Base-by-base conservation (phyloP, 139 green algal species). In the Pleodorina starrii region DNA sequence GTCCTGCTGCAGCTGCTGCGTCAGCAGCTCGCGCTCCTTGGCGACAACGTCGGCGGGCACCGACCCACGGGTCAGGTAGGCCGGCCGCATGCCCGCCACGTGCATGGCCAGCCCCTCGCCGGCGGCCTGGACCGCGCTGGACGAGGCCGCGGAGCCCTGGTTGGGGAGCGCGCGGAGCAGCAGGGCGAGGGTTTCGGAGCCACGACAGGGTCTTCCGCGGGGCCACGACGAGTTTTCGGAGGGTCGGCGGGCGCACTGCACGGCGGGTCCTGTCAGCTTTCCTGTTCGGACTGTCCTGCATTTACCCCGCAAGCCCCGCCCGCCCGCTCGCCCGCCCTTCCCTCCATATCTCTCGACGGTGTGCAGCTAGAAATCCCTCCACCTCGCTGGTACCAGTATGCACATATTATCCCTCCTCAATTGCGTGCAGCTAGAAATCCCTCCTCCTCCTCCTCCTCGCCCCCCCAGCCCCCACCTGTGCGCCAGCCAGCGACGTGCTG, bases 21-120 rank as follows among this genome's bases (percentile, higher is more conserved):
- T 57, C 19, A 96, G 80, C 25, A 95, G 25, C 43, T 80, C 42
- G 7, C 90, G 89, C 88, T 95, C 94, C n/a, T 83, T 85, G 29
- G 94, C 89, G 46, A 98, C 68, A 32, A 91, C 90, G 25, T 92
- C 90, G 6, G 68, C n/a, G 0, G 93, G 91, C 40, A 98, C 91
- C 21, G 25, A 17, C 12, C 83, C 50, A 5, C 91, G 80, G 51
- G 89, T 77, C 4, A 98, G 80, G 89, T 89, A 97, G 40, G 86
- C 59, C 0, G 96, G 96, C 51, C 87, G 85, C 88, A 94, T 92
- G 29, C 94, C 96, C 21, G 97, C 97, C 46, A 95, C 94, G 57
- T 97, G 93, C 92, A 98, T 96, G 9, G 94, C 91, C 51, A 96
- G 78, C 54, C 94, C 88, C 44, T 90, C 48, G 10, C 86, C 95